These are phyloP conservation scores for Silybum marianum DNA, from an alignment of 129 eudicot species.

Conservation along the genomic window DNA sequence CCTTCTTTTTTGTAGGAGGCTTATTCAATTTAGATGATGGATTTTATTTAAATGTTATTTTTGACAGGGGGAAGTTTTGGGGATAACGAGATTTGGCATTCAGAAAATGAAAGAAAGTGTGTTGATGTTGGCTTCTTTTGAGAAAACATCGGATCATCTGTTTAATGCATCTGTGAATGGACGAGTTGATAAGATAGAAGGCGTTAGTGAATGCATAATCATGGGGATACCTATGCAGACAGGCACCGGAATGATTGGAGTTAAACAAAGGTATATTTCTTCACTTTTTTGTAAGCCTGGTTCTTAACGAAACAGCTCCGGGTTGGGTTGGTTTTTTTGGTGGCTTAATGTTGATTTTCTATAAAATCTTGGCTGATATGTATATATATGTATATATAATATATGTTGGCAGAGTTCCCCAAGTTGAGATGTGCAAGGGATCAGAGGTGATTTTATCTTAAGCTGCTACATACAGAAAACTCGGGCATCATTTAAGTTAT, in stretches of 20 bases:
- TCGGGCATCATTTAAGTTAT: not conserved
- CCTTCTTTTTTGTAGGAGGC: too few relatives aligned
- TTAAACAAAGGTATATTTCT: slow-evolving; percentile 64
- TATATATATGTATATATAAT: not conserved
- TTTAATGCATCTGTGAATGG: slow-evolving; percentile 88
- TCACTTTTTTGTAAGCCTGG: not conserved
- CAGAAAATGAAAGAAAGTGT: slow-evolving; percentile 94
- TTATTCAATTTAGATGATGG: not conserved
- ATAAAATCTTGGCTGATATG: not conserved
- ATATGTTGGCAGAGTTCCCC: slow-evolving; percentile 46
- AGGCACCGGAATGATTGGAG: slow-evolving; percentile 87
- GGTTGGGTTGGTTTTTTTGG: not conserved
- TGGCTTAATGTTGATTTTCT: not conserved
- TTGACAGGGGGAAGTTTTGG: slow-evolving; percentile 82
- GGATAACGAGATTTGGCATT: slow-evolving; percentile 81
- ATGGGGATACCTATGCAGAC: slow-evolving; percentile 91
- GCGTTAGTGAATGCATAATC: slow-evolving; percentile 92
- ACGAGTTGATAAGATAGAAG: slow-evolving; percentile 89
- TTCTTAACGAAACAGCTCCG: not conserved
- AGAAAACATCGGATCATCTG: slow-evolving; percentile 88
- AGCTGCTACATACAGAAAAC: slow-evolving; percentile 12
- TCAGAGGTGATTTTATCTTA: slow-evolving; percentile 47
- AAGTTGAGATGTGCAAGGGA: slow-evolving; percentile 46
- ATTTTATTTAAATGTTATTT: not conserved
- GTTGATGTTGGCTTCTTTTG: slow-evolving; percentile 93